phyloP scores from a whole-genome alignment of 345 rosid species.

The Citrus hindsii region DNA sequence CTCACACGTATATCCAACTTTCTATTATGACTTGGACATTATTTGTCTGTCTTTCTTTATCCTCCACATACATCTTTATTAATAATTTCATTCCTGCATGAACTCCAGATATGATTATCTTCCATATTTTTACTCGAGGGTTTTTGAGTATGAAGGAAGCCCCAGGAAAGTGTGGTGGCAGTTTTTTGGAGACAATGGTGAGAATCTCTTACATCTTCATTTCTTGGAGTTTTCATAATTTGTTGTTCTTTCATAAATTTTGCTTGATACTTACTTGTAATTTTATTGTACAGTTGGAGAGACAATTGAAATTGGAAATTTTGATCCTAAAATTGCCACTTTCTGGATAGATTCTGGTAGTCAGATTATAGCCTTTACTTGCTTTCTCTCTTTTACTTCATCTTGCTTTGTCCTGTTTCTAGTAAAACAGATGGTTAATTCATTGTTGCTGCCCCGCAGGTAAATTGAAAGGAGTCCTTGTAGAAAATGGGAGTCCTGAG shows the following conservation, averaged over 20 bases:
- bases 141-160: constrained; percentile 92
- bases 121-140: constrained; percentile 87
- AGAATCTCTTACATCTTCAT: not conserved
- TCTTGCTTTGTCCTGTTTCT: not conserved
- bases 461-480: constrained; percentile 86
- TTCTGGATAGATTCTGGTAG: constrained; percentile 95
- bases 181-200: constrained; percentile 93
- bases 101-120: constrained; percentile 82
- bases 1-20: constrained; percentile 50
- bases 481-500: constrained; percentile 96
- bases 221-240: not conserved
- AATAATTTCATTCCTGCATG: constrained; percentile 6
- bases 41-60: not conserved
- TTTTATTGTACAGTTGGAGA: constrained; percentile 72
- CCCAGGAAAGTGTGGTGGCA: constrained; percentile 95
- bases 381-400: not conserved
- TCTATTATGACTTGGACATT: not conserved
- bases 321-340: constrained; percentile 89
- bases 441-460: constrained; percentile 39
- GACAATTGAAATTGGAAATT: constrained; percentile 75
- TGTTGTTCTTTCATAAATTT: not conserved
- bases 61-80: constrained; percentile 16
- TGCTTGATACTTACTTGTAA: not conserved
- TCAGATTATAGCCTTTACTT: constrained; percentile 1
- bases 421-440: not conserved